Percentiles rank a stretch among this genome's conserved stretches.
phyloP scores from a whole-genome alignment of 176 grass and related monocot genomes.

The Pontederia crassipes region DNA sequence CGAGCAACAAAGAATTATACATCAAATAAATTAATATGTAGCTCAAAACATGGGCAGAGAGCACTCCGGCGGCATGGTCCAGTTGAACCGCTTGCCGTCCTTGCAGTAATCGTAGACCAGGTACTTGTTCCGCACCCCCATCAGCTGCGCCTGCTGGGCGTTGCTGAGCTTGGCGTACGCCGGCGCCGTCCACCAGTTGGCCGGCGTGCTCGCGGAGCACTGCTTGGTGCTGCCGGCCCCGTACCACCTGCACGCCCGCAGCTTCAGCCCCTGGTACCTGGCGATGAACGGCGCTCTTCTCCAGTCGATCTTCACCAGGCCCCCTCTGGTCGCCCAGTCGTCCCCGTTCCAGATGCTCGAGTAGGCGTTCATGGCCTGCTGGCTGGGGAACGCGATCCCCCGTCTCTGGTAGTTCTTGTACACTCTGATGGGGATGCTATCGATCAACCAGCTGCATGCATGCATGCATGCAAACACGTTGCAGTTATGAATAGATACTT shows the following conservation, averaged over 20 bases:
- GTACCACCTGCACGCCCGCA: conserved; percentile 45
- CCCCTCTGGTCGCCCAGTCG: conserved; percentile 70
- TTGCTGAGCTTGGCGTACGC: conserved; percentile 18
- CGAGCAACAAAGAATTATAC: no score
- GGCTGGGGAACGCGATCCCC: conserved; percentile 40
- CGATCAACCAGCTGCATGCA: conserved; percentile 57
- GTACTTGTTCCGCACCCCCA: conserved; percentile 27
- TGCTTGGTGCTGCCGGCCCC: conserved; percentile 22
- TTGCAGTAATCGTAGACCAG: conserved; percentile 84
- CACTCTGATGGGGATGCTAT: conserved; percentile 33
- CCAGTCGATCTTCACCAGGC: conserved; percentile 62
- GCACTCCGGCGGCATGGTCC: conserved; percentile 44
- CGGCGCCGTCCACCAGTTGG: conserved; percentile 24
- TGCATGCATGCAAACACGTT: no score
- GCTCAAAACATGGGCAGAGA: conserved; percentile 29
- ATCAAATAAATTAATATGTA: no score
- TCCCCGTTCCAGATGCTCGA: conserved; percentile 86
- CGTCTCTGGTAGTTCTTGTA: conserved; percentile 47
- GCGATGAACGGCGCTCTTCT: conserved; percentile 53
- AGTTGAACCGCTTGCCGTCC: no score
- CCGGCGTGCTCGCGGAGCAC: conserved; percentile 10
- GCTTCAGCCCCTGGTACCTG: conserved; percentile 35
- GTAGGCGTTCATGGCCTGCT: conserved; percentile 50
- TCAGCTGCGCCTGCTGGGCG: conserved; percentile 30
- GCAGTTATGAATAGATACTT: no score